Evolutionary conservation across 352 stramenopile genomes (phyloP).

Genomic region (Phytophthora meadii): DNA sequence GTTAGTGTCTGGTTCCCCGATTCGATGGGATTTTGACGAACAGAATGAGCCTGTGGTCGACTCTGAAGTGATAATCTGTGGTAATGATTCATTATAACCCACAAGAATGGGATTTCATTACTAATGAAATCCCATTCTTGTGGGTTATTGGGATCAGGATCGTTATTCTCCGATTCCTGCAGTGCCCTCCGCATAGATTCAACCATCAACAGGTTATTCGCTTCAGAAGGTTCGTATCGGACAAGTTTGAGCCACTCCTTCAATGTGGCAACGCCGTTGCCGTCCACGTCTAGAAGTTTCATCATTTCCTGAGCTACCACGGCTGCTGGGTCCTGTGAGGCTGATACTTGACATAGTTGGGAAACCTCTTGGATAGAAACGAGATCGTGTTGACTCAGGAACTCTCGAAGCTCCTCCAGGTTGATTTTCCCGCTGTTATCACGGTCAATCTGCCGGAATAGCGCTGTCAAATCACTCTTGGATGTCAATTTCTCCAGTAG

Average conservation of each 20-base stretch:
- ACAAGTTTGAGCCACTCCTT: slow-evolving; percentile 61
- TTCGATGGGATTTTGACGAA: no score
- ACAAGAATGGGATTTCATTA: no score
- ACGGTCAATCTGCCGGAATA: slow-evolving; percentile 60
- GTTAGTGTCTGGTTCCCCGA: no score
- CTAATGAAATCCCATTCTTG: no score
- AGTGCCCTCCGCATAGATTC: slow-evolving; percentile 31
- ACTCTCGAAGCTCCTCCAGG: slow-evolving; percentile 53
- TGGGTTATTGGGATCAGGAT: no score
- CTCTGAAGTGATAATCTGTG: no score
- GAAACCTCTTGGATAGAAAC: slow-evolving; percentile 7
- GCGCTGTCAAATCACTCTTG: slow-evolving; percentile 22
- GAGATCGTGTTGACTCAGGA: slow-evolving; percentile 38
- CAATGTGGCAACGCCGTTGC: slow-evolving; percentile 63
- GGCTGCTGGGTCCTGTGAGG: slow-evolving; percentile 6
- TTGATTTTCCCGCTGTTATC: slow-evolving; percentile 68
- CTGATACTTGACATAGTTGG: slow-evolving; percentile 26
- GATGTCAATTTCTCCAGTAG: slow-evolving; percentile 30
- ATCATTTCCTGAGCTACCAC: slow-evolving; percentile 44
- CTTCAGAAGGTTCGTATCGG: slow-evolving; percentile 14
- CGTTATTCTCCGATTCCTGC: slow-evolving; percentile 21
- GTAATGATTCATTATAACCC: no score
- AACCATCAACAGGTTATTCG: slow-evolving; percentile 25
- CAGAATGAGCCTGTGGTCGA: no score
- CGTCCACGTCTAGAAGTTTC: slow-evolving; percentile 54